These are phyloP conservation scores for Ustilago hordei DNA, from an alignment of 1,284 basidiomycete genomes.

Conservation along the genomic window DNA sequence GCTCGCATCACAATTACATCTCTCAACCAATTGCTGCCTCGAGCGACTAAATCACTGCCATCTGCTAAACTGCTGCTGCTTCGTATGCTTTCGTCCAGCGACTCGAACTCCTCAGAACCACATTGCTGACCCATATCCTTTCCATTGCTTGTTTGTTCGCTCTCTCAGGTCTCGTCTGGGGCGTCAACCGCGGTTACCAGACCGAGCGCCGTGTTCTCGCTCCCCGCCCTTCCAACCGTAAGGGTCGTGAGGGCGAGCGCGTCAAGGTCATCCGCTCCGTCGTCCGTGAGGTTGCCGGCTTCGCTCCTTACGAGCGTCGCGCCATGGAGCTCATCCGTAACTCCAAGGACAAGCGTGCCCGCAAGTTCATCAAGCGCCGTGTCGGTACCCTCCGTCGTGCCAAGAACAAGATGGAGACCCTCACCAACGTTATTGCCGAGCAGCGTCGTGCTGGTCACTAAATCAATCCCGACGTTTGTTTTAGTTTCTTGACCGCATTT, in stretches of 20 bases:
- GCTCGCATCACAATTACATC: neutral
- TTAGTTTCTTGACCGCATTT: neutral
- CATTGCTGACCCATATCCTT: conserved; percentile 13
- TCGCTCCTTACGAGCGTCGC: conserved; percentile 97
- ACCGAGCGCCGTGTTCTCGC: conserved; percentile 86
- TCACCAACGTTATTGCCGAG: conserved; percentile 67
- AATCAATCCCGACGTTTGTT: conserved; percentile 12
- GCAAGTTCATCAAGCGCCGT: conserved; percentile 69
- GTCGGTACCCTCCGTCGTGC: conserved; percentile 68
- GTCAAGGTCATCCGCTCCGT: conserved; percentile 63
- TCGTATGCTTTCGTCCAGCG: neutral
- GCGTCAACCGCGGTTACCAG: conserved; percentile 91
- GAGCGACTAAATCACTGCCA: neutral
- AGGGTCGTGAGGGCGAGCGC: conserved; percentile 82
- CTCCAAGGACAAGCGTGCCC: conserved; percentile 79
- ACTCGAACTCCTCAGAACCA: neutral
- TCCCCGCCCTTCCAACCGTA: conserved; percentile 87
- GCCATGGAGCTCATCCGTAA: conserved; percentile 99
- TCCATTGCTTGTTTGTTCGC: neutral
- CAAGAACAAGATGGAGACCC: conserved; percentile 68
- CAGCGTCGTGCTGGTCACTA: conserved; percentile 68
- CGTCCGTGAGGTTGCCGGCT: conserved; percentile 77
- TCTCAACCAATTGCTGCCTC: neutral
- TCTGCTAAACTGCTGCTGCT: neutral
- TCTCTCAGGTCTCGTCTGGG: conserved; percentile 83